These are phyloP conservation scores for Mollisiaceae sp. DNA, from an alignment of 2,329 filamentous ascomycete genomes.

Conservation along the genomic window DNA sequence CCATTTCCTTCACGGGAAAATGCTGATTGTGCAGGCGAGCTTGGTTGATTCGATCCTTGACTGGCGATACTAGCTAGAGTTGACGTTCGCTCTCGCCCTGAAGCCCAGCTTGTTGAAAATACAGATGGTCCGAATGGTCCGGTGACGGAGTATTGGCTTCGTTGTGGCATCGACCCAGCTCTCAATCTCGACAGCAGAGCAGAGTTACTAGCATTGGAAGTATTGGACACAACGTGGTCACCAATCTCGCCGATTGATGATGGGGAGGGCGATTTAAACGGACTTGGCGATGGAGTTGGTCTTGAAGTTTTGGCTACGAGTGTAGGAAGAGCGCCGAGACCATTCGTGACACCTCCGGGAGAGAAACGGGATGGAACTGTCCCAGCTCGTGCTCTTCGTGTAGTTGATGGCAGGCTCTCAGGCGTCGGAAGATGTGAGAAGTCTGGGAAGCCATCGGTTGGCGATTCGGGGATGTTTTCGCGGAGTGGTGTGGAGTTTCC, in stretches of 20 bases:
- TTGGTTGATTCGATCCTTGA: constrained; percentile 87
- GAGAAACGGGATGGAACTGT: constrained; percentile 96
- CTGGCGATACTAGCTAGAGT: constrained; percentile 84
- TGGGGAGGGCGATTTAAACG: constrained; percentile 74
- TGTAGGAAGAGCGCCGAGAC: constrained; percentile 51
- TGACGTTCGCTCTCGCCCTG: constrained; percentile 79
- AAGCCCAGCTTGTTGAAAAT: constrained; percentile 86
- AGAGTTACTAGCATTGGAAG: constrained; percentile 64
- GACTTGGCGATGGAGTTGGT: constrained; percentile 84
- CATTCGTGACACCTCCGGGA: constrained; percentile 69
- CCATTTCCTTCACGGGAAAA: constrained; percentile 84
- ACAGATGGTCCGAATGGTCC: constrained; percentile 86
- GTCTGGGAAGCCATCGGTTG: constrained; percentile 93
- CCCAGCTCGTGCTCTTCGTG: constrained; percentile 82
- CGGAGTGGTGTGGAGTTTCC: constrained; percentile 95
- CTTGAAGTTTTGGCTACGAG: constrained; percentile 79
- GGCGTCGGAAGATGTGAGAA: constrained; percentile 75
- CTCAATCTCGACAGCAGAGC: constrained; percentile 83
- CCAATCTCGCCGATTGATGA: constrained; percentile 55
- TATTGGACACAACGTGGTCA: constrained; percentile 45
- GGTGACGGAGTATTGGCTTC: constrained; percentile 67
- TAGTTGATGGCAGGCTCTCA: constrained; percentile 68
- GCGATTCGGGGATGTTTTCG: constrained; percentile 97
- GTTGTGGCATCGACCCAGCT: constrained; percentile 93
- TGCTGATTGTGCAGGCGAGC: constrained; percentile 83